phyloP scores from a whole-genome alignment of 2,329 filamentous ascomycete genomes.

The Beauveria sp. region DNA sequence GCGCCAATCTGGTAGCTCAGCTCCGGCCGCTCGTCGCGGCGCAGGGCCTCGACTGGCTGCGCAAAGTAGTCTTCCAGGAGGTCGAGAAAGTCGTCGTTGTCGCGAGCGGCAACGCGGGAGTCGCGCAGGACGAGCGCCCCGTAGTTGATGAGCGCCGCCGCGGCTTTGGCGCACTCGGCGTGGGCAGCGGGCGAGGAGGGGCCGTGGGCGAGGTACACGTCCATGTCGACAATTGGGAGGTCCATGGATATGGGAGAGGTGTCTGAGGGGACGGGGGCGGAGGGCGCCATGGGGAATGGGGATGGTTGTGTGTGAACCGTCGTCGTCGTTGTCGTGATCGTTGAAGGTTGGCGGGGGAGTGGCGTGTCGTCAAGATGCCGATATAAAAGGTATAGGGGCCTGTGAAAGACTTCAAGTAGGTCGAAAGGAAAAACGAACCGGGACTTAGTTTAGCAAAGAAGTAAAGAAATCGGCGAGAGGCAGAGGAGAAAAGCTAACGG shows the following conservation, averaged over 20 bases:
- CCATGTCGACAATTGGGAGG: conserved; percentile 52
- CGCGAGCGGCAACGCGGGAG: conserved; percentile 46
- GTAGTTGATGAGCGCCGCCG: conserved; percentile 50
- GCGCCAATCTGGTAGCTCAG: conserved; percentile 55
- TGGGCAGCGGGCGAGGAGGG: conserved; percentile 35
- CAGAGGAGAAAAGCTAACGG: neutral
- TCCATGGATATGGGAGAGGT: conserved; percentile 37
- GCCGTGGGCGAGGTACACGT: conserved; percentile 43
- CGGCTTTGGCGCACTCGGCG: conserved; percentile 46
- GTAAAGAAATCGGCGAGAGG: neutral
- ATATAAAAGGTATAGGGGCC: too few relatives aligned
- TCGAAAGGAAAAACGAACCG: too few relatives aligned
- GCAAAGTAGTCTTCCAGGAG: conserved; percentile 59
- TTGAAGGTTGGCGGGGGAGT: neutral
- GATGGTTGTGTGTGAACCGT: neutral
- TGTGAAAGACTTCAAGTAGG: too few relatives aligned
- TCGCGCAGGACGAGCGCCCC: conserved; percentile 54
- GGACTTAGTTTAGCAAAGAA: neutral
- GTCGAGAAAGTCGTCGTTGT: conserved; percentile 52
- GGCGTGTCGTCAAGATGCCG: too few relatives aligned
- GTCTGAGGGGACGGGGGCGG: neutral
- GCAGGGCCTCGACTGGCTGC: conserved; percentile 40
- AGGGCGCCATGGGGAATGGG: too few relatives aligned
- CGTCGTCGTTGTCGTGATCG: neutral
- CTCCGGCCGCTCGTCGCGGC: conserved; percentile 47